Evolutionary conservation across 352 stramenopile species (phyloP), one percentile per base, ranked within the genome.

Genomic region (Elongisporangium prolatum): DNA sequence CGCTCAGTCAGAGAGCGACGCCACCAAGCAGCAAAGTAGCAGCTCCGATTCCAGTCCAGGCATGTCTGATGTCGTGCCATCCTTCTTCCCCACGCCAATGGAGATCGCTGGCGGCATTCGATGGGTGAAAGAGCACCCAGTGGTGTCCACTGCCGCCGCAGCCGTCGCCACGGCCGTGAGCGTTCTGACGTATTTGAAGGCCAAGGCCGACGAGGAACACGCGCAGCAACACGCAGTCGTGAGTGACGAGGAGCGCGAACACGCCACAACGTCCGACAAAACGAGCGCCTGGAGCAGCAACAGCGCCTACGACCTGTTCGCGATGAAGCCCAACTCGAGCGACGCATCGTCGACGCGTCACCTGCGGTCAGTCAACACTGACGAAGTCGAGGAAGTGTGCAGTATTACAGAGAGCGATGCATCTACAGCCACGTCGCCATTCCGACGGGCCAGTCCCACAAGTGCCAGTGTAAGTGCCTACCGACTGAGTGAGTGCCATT

Each of bases 61-160:
- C 5, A 90, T 90, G 80, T 81, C 72, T 17, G 77, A 88, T 59
- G 68, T 88, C 34, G 68, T 65, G 63, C 75, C 82, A 8, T 88
- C 75, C 16, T 93, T 93, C 70, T 93, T 93, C 69, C 83, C 83
- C 28, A 93, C 83, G 51, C 78, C 83, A 25, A 74, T 75, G 50
- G 83, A 93, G 61, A 89, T 93, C 63, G 81, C 80, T n/a, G 77
- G 75, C 20, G 81, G 80, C 25, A 54, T 93, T 21, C 78, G 75
- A 56, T 93, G 80, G 80, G 71, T 93, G 53, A 74, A 73, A 55
- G 75, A 88, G 37, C 80, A 92, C 61, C 83, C 83, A 2, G 73
- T 92, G 3, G 76, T 92, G 40, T 80, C 72, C 49, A 89, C 82
- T 4, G 82, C 82, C 8, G 80, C 82, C 4, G 77, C 78, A 0